Percentiles rank a stretch among this genome's conserved stretches.
Evolutionary conservation across 2,329 filamentous ascomycete species (phyloP).

Genomic region (Penicillium sp.): DNA sequence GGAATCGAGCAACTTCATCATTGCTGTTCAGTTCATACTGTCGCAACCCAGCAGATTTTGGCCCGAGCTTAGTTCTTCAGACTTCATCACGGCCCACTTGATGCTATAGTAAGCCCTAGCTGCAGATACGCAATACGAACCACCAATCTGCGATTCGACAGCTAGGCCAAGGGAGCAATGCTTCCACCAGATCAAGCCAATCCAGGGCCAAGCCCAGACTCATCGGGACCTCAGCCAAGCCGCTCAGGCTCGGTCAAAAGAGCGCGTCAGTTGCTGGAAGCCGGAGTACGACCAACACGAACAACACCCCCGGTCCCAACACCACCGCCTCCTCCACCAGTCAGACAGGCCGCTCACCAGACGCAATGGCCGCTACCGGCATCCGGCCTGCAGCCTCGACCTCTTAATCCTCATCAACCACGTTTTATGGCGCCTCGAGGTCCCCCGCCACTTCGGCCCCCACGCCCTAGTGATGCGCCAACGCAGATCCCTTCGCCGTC

Average conservation of each 20-base stretch:
- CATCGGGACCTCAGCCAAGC: constrained; percentile 9
- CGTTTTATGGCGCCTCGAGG: constrained; percentile 31
- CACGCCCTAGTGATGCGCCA: constrained; percentile 34
- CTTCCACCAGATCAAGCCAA: constrained; percentile 14
- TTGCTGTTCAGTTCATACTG: not conserved
- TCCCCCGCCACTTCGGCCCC: constrained; percentile 44
- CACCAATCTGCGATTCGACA: not conserved
- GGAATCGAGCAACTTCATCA: constrained; percentile 6
- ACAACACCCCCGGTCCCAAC: constrained; percentile 7
- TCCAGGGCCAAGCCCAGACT: constrained; percentile 5
- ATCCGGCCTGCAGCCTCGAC: constrained; percentile 22
- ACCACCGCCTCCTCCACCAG: constrained; percentile 16
- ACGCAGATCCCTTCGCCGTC: constrained; percentile 36
- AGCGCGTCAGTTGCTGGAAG: constrained; percentile 35
- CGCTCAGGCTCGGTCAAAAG: constrained; percentile 37
- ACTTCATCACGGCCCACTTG: not conserved
- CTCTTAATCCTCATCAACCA: constrained; percentile 27
- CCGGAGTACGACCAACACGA: constrained; percentile 28
- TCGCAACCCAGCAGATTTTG: not conserved
- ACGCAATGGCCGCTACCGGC: constrained; percentile 50
- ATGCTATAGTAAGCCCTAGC: constrained; percentile 11
- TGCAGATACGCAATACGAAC: not conserved
- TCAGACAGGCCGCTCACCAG: constrained; percentile 32
- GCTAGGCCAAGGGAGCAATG: constrained; percentile 19
- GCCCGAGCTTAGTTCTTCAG: not conserved